A percentile compares a stretch with the other conserved stretches of the same genome.
Conservation (phyloP, 169 alveolate genomes). For the Cytauxzoon felis region DNA sequence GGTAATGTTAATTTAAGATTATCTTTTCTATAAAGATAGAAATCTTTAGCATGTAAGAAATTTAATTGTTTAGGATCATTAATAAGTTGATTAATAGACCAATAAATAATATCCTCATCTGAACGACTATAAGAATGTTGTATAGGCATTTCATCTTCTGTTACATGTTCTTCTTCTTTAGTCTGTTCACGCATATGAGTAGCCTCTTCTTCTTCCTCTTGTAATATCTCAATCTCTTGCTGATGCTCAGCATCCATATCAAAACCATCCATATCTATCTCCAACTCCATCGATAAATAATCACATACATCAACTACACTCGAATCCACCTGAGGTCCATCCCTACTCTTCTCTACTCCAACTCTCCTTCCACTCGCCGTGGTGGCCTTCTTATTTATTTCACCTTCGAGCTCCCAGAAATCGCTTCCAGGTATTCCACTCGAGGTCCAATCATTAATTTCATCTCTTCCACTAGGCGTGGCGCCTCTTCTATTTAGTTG, state of each 20-base stretch:
- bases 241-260: constrained; percentile 66
- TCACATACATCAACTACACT: too few species aligned
- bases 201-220: constrained; percentile 71
- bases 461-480: too few species aligned
- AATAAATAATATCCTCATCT: constrained; percentile 45
- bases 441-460: background rate
- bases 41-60: constrained; percentile 49
- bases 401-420: too few species aligned
- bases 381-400: too few species aligned
- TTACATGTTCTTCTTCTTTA: constrained; percentile 55
- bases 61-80: constrained; percentile 32
- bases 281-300: constrained; percentile 40
- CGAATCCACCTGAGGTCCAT: too few species aligned
- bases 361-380: too few species aligned
- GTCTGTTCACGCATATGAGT: constrained; percentile 63
- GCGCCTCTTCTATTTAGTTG: too few species aligned
- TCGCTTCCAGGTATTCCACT: background rate
- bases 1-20: constrained; percentile 36
- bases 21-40: constrained; percentile 62
- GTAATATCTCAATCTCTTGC: constrained; percentile 62
- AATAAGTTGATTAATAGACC: constrained; percentile 40
- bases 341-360: too few species aligned
- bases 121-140: constrained; percentile 57
- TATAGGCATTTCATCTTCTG: constrained; percentile 50
- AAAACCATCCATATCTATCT: constrained; percentile 19